These are phyloP conservation scores for Gamsiella multidivaricata DNA, from an alignment of 192 early-diverging fungal genomes.

Conservation along the genomic window DNA sequence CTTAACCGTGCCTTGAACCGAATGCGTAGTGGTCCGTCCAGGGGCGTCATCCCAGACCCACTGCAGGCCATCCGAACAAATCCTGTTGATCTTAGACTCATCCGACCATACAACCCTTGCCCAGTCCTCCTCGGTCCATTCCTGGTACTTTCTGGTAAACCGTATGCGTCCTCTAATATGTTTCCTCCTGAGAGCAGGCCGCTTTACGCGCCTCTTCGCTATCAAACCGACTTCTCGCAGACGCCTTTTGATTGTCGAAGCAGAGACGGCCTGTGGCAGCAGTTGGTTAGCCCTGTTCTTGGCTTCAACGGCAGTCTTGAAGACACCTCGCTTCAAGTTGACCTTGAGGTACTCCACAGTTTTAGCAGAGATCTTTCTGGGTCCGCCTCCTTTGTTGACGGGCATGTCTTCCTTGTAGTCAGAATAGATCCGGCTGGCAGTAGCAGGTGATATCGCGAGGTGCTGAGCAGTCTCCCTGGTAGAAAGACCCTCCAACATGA, in stretches of 20 bases:
- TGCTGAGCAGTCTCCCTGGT: not conserved
- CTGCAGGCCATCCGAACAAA: conserved; percentile 21
- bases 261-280: not conserved
- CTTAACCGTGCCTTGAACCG: conserved; percentile 32
- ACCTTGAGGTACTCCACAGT: conserved; percentile 9
- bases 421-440: not conserved
- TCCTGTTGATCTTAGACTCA: conserved; percentile 37
- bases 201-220: conserved; percentile 1
- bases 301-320: conserved; percentile 4
- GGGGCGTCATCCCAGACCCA: conserved; percentile 20
- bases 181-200: conserved; percentile 6
- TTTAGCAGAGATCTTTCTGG: not conserved
- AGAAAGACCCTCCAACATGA: not conserved
- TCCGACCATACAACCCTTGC: conserved; percentile 10
- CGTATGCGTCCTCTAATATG: conserved; percentile 1
- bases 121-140: conserved; percentile 42
- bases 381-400: conserved; percentile 10
- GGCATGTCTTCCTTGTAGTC: not conserved
- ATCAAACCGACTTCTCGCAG: conserved; percentile 20
- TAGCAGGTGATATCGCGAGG: not conserved
- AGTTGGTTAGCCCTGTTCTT: not conserved
- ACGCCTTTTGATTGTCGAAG: not conserved
- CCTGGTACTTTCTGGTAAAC: conserved; percentile 17
- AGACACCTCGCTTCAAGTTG: not conserved
- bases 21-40: not conserved